Conservation (phyloP, 768 basidiomycete species). For the Lactarius evosmus region DNA sequence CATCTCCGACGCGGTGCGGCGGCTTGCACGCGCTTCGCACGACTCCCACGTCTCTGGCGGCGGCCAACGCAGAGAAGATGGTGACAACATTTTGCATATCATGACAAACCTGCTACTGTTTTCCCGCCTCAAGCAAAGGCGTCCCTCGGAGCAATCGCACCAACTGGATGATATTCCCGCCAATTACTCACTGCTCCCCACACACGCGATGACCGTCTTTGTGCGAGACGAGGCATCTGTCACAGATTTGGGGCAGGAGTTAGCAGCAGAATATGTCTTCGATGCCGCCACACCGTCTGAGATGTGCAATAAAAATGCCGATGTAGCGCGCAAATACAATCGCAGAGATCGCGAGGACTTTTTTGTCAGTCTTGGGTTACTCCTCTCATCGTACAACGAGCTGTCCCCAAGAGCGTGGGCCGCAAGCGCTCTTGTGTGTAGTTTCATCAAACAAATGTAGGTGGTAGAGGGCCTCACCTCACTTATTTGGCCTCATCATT, state of each 20-base stretch:
- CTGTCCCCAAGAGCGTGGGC: conserved; percentile 18
- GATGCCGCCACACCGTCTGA: conserved; percentile 18
- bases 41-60: conserved; percentile 45
- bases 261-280: conserved; percentile 26
- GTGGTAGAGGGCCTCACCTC: conserved; percentile 13
- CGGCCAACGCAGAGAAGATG: conserved; percentile 47
- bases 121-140: conserved; percentile 50
- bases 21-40: conserved; percentile 57
- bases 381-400: conserved; percentile 14
- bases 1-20: conserved; percentile 69
- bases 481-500: conserved; percentile 1
- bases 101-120: conserved; percentile 75
- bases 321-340: conserved; percentile 17
- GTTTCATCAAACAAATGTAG: conserved; percentile 32
- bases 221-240: conserved; percentile 27
- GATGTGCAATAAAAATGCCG: conserved; percentile 24
- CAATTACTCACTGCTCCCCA: conserved; percentile 53
- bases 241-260: conserved; percentile 21
- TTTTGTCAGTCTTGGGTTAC: conserved; percentile 24
- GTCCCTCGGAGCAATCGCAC: conserved; percentile 43
- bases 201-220: conserved; percentile 33
- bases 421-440: conserved; percentile 17
- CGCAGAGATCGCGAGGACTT: conserved; percentile 27
- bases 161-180: conserved; percentile 46
- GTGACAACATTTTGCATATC: conserved; percentile 61